Base-by-base conservation (phyloP, 2,329 filamentous ascomycete genomes). In the Nothophaeocryptopus gaeumannii region DNA sequence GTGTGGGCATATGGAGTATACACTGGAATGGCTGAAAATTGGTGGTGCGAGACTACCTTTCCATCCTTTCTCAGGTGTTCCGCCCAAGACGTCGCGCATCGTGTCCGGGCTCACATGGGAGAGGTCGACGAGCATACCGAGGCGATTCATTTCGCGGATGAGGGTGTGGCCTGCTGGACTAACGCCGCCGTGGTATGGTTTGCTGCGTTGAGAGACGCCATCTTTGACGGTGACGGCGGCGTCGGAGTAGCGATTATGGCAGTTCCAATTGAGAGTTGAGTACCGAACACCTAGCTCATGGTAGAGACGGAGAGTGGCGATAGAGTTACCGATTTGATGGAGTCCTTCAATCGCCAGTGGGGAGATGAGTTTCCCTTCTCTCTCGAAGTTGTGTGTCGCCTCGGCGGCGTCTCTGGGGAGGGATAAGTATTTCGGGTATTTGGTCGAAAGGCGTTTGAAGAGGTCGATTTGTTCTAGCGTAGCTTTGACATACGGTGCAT, bases 81-180 rank as follows among this genome's bases (percentile, higher is more conserved):
- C 67, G 11, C 78, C 84, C 0, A 96, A 79, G 0, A 92, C 88
- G 61, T 96, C 88, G 5, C 83, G 73, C 88, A 95, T 93, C 0
- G 91, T 96, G 52, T 92, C 86, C 49, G 81, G 79, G 60, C 86
- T 79, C 16, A 84, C 82, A 68, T 96, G 92, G 5, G 87, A 80
- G 32, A 96, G 77, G 66, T 96, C 92, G 35, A 97, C 87, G n/a
- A 96, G 83, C 84, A 96, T 90, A 20, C 92, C 92, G 2, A 96
- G 75, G 2, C 92, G 81, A 67, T 96, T 97, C 91, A 97, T 96
- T 74, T 97, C 92, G 32, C 76, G 76, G 38, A 97, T 76, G 0
- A 96, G 72, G 10, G 76, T 67, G 44, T 81, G 79, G 4, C 92
- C 92, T 1, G 78, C 77, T 1, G 78, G 74, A 51, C 86, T 92